A percentile compares a stretch with the other conserved stretches of the same genome.
Conservation (phyloP, 2,329 filamentous ascomycete species). For the Onygenales sp. region DNA sequence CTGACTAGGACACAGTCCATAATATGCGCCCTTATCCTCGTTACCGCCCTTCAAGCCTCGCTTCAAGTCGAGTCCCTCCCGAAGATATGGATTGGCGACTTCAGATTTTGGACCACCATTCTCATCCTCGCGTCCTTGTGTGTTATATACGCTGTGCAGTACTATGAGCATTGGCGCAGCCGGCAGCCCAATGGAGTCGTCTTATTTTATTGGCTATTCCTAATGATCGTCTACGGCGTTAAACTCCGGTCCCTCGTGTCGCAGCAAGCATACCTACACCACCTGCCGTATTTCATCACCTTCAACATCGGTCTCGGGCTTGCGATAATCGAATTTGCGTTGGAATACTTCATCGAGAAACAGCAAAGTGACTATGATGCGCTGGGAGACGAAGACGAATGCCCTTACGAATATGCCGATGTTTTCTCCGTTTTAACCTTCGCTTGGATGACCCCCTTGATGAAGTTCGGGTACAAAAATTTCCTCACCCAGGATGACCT, state of each 20-base stretch:
- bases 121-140: conserved; percentile 61
- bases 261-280: conserved; percentile 59
- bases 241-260: conserved; percentile 81
- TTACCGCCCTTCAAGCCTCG: conserved; percentile 61
- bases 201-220: conserved; percentile 85
- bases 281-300: conserved; percentile 65
- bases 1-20: conserved; percentile 39
- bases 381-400: conserved; percentile 57
- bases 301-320: conserved; percentile 66
- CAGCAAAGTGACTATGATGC: conserved; percentile 59
- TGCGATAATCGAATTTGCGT: conserved; percentile 58
- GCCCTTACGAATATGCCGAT: conserved; percentile 76
- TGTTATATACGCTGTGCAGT: conserved; percentile 71
- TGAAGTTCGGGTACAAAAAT: conserved; percentile 86
- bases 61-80: conserved; percentile 65
- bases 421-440: conserved; percentile 92
- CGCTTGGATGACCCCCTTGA: conserved; percentile 97
- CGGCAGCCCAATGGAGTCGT: conserved; percentile 80
- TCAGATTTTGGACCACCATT: conserved; percentile 74
- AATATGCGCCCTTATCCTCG: conserved; percentile 57
- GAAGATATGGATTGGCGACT: conserved; percentile 66
- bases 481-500: conserved; percentile 91
- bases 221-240: conserved; percentile 66
- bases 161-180: conserved; percentile 73
- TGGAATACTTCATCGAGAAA: conserved; percentile 86